A percentile compares a stretch with the other conserved stretches of the same genome.
Conservation (phyloP, 192 early-diverging fungal species). For the Spinellus fusiger region DNA sequence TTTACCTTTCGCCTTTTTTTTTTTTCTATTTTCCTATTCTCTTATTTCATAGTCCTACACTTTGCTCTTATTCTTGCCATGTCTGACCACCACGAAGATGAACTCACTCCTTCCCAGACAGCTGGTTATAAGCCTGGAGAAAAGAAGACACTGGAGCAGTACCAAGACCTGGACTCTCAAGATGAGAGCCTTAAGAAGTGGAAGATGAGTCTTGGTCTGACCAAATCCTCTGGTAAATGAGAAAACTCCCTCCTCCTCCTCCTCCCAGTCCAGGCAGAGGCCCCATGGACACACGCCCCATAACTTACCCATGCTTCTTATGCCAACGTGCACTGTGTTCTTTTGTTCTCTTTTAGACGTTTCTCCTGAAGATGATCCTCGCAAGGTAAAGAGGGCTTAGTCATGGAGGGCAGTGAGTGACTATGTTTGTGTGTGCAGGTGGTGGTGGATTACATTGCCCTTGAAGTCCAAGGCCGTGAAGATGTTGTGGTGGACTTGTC, state of each 20-base stretch:
- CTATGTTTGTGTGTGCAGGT: constrained; percentile 50
- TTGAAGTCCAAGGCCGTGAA: constrained; percentile 66
- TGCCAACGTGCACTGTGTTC: not conserved
- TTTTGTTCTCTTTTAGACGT: constrained; percentile 13
- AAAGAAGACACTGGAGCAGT: constrained; percentile 88
- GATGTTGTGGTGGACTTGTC: constrained; percentile 80
- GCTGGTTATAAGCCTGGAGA: constrained; percentile 86
- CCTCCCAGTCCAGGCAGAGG: not conserved
- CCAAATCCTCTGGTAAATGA: constrained; percentile 42
- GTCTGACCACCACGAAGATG: constrained; percentile 55
- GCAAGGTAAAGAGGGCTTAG: constrained; percentile 37
- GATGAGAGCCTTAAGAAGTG: constrained; percentile 95
- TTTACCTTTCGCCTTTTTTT: constrained; percentile 2
- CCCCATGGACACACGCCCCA: not conserved
- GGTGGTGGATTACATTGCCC: constrained; percentile 60
- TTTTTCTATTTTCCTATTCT: constrained; percentile 5
- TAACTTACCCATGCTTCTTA: not conserved
- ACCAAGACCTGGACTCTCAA: constrained; percentile 75
- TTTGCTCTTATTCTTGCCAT: constrained; percentile 18
- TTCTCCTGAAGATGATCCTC: constrained; percentile 50
- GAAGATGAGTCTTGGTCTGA: constrained; percentile 92
- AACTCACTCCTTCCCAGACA: constrained; percentile 70
- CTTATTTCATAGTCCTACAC: not conserved
- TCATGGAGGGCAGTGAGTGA: not conserved
- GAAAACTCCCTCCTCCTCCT: not conserved